These are phyloP conservation scores for Adansonia digitata DNA, from an alignment of 345 rosid genomes.

Conservation along the genomic window DNA sequence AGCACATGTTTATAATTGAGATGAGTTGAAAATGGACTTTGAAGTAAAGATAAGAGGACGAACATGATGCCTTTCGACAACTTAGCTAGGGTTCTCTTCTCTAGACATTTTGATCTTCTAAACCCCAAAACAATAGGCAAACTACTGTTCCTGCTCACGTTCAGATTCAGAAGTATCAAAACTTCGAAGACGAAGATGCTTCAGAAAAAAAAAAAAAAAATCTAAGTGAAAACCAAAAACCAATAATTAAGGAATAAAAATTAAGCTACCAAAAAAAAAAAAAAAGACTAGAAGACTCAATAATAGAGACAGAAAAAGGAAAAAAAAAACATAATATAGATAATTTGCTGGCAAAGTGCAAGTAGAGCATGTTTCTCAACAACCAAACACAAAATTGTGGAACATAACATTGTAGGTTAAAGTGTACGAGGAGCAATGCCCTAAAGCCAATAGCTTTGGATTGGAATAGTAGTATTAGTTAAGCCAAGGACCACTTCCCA, in stretches of 20 bases:
- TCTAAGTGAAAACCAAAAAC: neutral
- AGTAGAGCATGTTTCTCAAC: slow-evolving; percentile 28
- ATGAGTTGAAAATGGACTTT: neutral
- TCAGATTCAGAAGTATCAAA: neutral
- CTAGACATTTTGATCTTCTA: neutral
- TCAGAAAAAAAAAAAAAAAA: neutral
- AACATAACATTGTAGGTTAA: neutral
- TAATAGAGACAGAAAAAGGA: neutral
- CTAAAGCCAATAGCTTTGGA: neutral
- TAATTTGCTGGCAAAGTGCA: slow-evolving; percentile 16
- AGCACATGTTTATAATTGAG: neutral
- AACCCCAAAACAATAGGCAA: neutral
- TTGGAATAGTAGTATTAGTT: neutral
- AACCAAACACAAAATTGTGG: slow-evolving; percentile 28
- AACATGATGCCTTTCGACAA: neutral
- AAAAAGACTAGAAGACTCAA: neutral
- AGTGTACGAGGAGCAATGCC: slow-evolving; percentile 12
- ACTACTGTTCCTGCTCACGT: neutral
- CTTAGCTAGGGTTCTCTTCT: neutral
- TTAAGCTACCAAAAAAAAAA: neutral
- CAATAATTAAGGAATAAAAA: neutral
- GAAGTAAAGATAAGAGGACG: neutral
- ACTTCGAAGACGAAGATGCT: too few species aligned
- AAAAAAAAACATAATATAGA: neutral
- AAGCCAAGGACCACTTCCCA: slow-evolving; percentile 1